Conservation (phyloP, 805 yeast species). For the Metschnikowia koreensis region DNA sequence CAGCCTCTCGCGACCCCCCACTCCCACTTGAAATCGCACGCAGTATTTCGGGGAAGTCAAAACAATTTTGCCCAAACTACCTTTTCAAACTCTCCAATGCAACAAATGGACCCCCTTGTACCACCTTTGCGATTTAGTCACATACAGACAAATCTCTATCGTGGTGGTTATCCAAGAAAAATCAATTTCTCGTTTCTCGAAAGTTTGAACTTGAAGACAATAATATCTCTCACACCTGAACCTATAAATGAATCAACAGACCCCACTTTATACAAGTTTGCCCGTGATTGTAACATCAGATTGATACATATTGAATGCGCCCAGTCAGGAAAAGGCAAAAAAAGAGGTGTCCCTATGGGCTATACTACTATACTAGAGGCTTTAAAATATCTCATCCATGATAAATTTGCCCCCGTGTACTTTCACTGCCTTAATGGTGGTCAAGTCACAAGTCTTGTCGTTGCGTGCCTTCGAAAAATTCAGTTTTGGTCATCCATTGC, state of each 20-base stretch:
- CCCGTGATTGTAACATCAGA: slow-evolving; percentile 51
- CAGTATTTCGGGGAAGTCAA: not conserved
- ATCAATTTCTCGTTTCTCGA: slow-evolving; percentile 67
- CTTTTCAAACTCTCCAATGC: slow-evolving; percentile 1
- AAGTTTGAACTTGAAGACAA: slow-evolving; percentile 63
- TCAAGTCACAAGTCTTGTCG: slow-evolving; percentile 74
- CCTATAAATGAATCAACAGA: slow-evolving; percentile 60
- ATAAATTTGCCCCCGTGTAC: slow-evolving; percentile 65
- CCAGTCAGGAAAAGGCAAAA: slow-evolving; percentile 68
- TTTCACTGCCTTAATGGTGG: slow-evolving; percentile 90
- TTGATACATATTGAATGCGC: slow-evolving; percentile 68
- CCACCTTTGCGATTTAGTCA: slow-evolving; percentile 80
- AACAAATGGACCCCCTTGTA: slow-evolving; percentile 31
- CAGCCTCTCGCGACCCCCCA: not conserved
- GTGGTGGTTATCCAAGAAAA: slow-evolving; percentile 87
- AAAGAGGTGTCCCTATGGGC: slow-evolving; percentile 79
- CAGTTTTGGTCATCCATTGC: slow-evolving; percentile 89
- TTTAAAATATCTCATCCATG: slow-evolving; percentile 59
- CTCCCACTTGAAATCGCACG: not conserved
- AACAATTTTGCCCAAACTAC: not conserved
- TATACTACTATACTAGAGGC: slow-evolving; percentile 58
- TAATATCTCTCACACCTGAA: slow-evolving; percentile 76
- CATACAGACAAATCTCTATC: slow-evolving; percentile 64
- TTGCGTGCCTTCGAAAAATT: slow-evolving; percentile 82
- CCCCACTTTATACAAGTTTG: slow-evolving; percentile 49